Evolutionary conservation across 2,329 filamentous ascomycete genomes (phyloP), one percentile per base, ranked within the genome.

Genomic region (Alternaria solani): DNA sequence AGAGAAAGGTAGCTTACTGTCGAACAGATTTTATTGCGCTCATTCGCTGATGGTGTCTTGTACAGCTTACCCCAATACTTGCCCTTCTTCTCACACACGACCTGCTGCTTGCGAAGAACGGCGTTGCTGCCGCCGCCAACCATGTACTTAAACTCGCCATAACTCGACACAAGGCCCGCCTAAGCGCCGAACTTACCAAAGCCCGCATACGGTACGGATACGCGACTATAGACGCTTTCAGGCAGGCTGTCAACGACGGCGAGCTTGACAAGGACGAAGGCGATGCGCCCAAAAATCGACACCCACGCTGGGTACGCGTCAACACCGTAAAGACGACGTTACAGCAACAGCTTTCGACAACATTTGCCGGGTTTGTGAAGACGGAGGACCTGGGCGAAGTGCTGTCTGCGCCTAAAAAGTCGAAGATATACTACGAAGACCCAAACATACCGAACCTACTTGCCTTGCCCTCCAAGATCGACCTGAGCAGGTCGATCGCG

Each of bases 301-400:
- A 94, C 73, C 94, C 93, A n/a, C 88, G 95, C 55, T 99, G 95
- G 95, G 88, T 97, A 41, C 88, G 95, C 2, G 84, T 98, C 63
- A 99, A 98, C 74, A 88, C 89, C 0, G 80, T 97, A 12, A 89
- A 88, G 68, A 89, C 89, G 11, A 89, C 85, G 0, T 75, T 96
- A 5, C 84, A 89, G 18, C 84, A 88, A 4, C 91, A 96, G 78
- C 81, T 97, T n/a, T 81, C 83, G 16, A 89, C 87, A 0, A 94
- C 91, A 0, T 97, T 98, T 76, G 78, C 84, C 1, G 83, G 81
- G 1, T 94, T 89, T 68, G 78, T 81, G 20, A 81, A 83, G 46
- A 88, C 89, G 1, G 72, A 80, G 0, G 82, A 81, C 0, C 79
- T 97, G 4, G 71, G 77, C 1, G 85, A 88, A 18, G 84, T 93